These are phyloP conservation scores for Gaeumannomyces tritici DNA, from an alignment of 2,329 filamentous ascomycete species.

Conservation along the genomic window DNA sequence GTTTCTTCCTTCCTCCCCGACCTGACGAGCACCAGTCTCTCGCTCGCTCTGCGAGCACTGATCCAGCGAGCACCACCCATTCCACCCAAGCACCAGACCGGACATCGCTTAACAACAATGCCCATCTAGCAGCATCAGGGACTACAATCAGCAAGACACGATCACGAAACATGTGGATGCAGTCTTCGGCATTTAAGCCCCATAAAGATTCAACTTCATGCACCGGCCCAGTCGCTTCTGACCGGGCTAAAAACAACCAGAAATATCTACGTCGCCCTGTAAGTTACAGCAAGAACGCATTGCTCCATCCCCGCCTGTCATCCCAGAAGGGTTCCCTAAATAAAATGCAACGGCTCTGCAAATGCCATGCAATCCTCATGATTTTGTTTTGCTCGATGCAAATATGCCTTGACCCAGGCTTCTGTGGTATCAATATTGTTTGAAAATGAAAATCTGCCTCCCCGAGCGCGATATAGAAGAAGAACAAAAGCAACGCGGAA, in stretches of 20 bases:
- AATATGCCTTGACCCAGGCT: background rate
- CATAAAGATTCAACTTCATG: background rate
- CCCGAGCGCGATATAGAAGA: background rate
- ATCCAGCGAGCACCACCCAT: too few species aligned
- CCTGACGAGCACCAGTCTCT: too few species aligned
- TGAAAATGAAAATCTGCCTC: background rate
- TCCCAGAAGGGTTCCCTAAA: background rate
- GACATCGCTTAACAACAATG: too few species aligned
- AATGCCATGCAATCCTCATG: slow-evolving; percentile 2
- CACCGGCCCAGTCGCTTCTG: background rate
- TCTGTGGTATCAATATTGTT: background rate
- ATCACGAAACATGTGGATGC: too few species aligned
- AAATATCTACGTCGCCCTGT: background rate
- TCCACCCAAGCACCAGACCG: too few species aligned
- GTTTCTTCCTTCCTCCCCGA: too few species aligned
- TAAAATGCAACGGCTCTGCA: background rate
- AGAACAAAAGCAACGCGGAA: slow-evolving; percentile 3
- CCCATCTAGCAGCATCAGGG: too few species aligned
- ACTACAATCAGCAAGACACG: background rate
- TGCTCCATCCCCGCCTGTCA: background rate
- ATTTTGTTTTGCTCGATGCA: slow-evolving; percentile 4
- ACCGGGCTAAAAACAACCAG: too few species aligned
- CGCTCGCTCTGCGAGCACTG: too few species aligned
- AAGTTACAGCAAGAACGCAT: background rate
- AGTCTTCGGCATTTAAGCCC: background rate